Base-by-base conservation (phyloP, 257 asterid genomes). In the Anisodus acutangulus region DNA sequence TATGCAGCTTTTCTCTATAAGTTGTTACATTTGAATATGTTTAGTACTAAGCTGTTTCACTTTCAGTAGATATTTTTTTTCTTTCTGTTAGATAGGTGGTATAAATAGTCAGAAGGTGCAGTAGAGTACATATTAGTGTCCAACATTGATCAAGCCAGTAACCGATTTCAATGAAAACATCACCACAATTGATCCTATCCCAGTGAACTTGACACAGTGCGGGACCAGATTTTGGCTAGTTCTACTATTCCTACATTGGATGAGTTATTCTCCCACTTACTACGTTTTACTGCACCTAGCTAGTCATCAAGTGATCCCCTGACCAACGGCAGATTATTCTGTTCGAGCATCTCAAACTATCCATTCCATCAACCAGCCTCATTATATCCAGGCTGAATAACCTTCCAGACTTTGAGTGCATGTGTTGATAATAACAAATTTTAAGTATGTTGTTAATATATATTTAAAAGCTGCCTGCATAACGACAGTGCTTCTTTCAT, bases 11-110 rank as follows among this genome's bases (percentile, higher is more conserved):
- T 8, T 53, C 26, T 78, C 22, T 26, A 17, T 53, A 13, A 76
- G 62, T 22, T 51, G 45, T 43, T 26, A 13, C 26, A 26, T 13
- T 31, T 53, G 13, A 4, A 8, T 26, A 53, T 78, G 64, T 53
- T 78, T 51, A 22, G 64, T 39, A 78, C 31, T 53, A 53, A 78
- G 64, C 19, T 53, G 82, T 78, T 53, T 78, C 41, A 51, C 81
- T 53, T 78, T 13, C 31, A 78, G 82, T 41, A 70, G 35, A n/a
- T 70, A 70, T 72, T n/a, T n/a, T 31, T 15, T n/a, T 43, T 71
- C 26, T 71, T 17, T 71, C 10, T 47, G 80, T 45, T 45, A 45
- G 41, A 72, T 19, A 72, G 35, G 80, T 31, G 35, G 57, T 43
- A 9, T 1, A 43, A 71, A 71, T 43, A 17, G 57, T 43, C 55